Evolutionary conservation across 345 rosid genomes (phyloP), one percentile per base, ranked within the genome.

Genomic region (Excoecaria cochinchinensis): DNA sequence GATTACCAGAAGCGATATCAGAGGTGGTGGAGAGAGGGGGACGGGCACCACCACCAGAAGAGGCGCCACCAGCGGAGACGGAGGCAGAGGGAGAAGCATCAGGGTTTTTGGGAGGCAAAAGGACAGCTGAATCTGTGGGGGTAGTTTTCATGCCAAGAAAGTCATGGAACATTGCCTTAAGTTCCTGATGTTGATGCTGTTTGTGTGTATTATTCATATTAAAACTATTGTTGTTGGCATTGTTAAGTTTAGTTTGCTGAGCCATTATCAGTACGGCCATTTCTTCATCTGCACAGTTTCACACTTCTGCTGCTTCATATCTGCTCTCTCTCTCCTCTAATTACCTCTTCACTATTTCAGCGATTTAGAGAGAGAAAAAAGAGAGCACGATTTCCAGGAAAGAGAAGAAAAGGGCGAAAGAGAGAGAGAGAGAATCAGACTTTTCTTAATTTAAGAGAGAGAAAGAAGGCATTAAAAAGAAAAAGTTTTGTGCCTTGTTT

Each of bases 121-220:
- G 64, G 39, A 74, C 71, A 24, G 89, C 72, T 48, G 89, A 80
- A 80, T 85, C 77, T 10, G 82, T n/a, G 55, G 79, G 19, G 6
- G 42, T 13, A 1, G 74, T 51, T 81, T 89, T 95, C 81, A 84
- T 79, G 74, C 99, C 97, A 73, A 95, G 82, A 70, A 95, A 95
- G 82, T 95, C 99, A 76, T 92, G 97, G 55, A 95, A 89, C 90
- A 87, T 86, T 80, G 93, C 85, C 78, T 85, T 85, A 22, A 76
- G 75, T 77, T 70, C 78, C 51, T 56, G 57, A 7, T 68, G 67
- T 22, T 57, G 40, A 40, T 77, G 81, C 71, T 64, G 48, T 69
- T 77, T 75, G 1, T 70, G 72, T 10, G 53, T 39, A 9, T 13
- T 11, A 46, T 44, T 21, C 25, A 3, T 24, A 57, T 10, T 42